Evolutionary conservation across 2,329 filamentous ascomycete genomes (phyloP), one percentile per base, ranked within the genome.

Genomic region (Calonectria henricotiae): DNA sequence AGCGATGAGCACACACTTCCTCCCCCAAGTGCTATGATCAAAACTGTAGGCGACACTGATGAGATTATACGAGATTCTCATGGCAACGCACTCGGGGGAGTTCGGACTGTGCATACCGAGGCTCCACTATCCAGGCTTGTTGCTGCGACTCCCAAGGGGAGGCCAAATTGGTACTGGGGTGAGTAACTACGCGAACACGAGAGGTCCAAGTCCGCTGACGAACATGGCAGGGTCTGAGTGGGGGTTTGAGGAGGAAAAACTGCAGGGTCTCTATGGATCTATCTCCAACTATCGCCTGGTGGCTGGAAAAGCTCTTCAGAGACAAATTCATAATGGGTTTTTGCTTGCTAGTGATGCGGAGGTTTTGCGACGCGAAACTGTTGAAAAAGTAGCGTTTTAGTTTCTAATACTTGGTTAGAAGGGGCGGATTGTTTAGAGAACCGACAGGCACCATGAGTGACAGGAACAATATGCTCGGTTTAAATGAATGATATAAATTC

Each of bases 151-250:
- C 71, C 72, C 30, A 74, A 71, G 39, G 70, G 72, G 1, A 55
- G 72, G 20, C 71, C 71, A 27, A 73, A 65, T n/a, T 74, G 71
- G 72, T 74, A 74, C 37, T 68, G 70, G 55, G 71, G 72, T 73
- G 27, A 41, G n/a, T 62, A 7, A 6, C 44, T 5, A 8, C 3
- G 0, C 2, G 30, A 1, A 43, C 17, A 11, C 4, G n/a, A 7
- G 12, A 13, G 47, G 11, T 25, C 6, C 6, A 4, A 12, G 20
- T 1, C 32, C 2, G 25, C 46, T 68, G 27, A 64, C 46, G 17
- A 15, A 41, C 9, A 41, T 12, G 20, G 8, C 9, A 69, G 67
- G 67, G 55, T 69, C 67, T 5, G 67, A 69, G 27, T 65, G 62
- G 54, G 43, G 35, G 2, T 69, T 69, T 39, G 37, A 25, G 4